Evolutionary conservation across 257 asterid species (phyloP).

Genomic region (Solanum bukasovii): DNA sequence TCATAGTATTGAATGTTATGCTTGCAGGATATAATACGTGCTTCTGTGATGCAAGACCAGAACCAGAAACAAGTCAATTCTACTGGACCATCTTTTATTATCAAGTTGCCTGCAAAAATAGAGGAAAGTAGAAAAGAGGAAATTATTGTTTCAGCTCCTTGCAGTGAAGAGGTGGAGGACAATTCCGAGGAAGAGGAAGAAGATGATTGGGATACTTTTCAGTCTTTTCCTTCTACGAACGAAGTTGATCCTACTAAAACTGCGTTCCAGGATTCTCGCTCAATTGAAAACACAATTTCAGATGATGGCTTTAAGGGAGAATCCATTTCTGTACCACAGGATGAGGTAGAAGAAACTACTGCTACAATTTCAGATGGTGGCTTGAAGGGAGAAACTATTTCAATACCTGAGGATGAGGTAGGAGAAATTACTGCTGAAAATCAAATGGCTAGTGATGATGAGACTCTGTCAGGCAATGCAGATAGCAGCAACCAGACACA

Average conservation of each 20-base stretch:
- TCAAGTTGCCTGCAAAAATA: conserved; percentile 59
- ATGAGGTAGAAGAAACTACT: conserved; percentile 13
- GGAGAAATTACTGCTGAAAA: conserved; percentile 12
- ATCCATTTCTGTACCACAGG: conserved; percentile 17
- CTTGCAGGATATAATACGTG: conserved; percentile 82
- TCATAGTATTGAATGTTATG: neutral
- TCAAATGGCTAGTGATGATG: conserved; percentile 16
- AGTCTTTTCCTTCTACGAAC: conserved; percentile 67
- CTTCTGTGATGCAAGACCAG: conserved; percentile 70
- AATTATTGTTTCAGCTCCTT: conserved; percentile 21
- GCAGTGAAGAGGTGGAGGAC: conserved; percentile 28
- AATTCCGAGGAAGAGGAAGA: conserved; percentile 44
- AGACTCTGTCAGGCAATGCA: conserved; percentile 4
- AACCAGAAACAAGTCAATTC: conserved; percentile 36
- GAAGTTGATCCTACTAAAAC: conserved; percentile 35
- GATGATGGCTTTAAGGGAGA: conserved; percentile 6
- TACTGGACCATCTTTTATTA: conserved; percentile 42
- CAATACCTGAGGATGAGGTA: conserved; percentile 16
- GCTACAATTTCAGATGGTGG: conserved; percentile 1
- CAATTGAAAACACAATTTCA: conserved; percentile 12
- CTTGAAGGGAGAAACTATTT: conserved; percentile 13
- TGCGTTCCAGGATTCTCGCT: conserved; percentile 4
- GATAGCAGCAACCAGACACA: conserved; percentile 10
- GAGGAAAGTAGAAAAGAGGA: conserved; percentile 20
- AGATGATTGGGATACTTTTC: conserved; percentile 97